Conservation (phyloP, 257 asterid genomes). For the Nicotiana knightiana region DNA sequence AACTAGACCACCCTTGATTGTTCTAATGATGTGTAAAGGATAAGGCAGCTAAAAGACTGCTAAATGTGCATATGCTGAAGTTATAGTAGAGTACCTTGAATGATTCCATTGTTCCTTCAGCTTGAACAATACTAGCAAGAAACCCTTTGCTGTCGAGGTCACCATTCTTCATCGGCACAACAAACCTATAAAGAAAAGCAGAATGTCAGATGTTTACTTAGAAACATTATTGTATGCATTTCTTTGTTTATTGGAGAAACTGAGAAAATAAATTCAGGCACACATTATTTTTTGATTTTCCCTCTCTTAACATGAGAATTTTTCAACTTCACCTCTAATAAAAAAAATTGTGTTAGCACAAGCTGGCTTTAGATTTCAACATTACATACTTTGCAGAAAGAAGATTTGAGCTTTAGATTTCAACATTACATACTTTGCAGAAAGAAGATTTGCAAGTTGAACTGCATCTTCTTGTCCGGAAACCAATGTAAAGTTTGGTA, state of each 20-base stretch:
- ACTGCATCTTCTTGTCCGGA: slow-evolving; percentile 94
- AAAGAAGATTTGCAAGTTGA: slow-evolving; percentile 63
- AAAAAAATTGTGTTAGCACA: background rate
- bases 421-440: slow-evolving; percentile 48
- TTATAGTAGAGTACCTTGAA: slow-evolving; percentile 52
- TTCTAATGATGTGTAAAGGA: background rate
- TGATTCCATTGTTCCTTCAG: slow-evolving; percentile 72
- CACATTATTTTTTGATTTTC: background rate
- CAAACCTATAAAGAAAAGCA: slow-evolving; percentile 35
- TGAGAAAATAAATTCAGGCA: background rate
- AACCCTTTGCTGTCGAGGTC: slow-evolving; percentile 83
- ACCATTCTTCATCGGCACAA: slow-evolving; percentile 82
- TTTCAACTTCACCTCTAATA: background rate
- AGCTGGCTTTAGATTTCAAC: background rate
- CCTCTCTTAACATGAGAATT: background rate
- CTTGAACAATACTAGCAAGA: slow-evolving; percentile 46
- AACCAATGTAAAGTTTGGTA: slow-evolving; percentile 68
- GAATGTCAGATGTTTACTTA: background rate
- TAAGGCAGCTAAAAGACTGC: background rate
- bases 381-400: slow-evolving; percentile 59
- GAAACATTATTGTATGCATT: background rate
- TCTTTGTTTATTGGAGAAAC: background rate
- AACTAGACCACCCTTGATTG: background rate
- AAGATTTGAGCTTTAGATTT: slow-evolving; percentile 27
- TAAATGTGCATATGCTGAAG: background rate